Conservation (phyloP, 352 stramenopile genomes). For the Globisporangium canariense region DNA sequence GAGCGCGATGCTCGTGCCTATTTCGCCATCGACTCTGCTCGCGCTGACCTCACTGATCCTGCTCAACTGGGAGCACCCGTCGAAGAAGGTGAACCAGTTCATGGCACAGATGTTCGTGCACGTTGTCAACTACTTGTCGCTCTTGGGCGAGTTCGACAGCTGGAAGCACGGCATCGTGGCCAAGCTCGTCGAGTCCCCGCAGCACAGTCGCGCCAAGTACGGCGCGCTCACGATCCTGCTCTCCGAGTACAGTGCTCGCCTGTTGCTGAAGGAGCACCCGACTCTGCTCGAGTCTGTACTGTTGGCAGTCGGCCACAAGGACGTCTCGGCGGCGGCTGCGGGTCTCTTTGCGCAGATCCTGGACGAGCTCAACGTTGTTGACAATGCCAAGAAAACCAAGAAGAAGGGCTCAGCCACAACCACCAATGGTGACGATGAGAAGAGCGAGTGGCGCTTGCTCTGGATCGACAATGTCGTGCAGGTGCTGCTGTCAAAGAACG, state of each 20-base stretch:
- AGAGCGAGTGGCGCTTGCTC: conserved; percentile 33
- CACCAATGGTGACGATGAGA: conserved; percentile 17
- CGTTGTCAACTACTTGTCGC: conserved; percentile 59
- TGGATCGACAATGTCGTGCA: conserved; percentile 60
- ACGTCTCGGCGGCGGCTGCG: conserved; percentile 65
- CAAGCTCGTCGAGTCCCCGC: conserved; percentile 52
- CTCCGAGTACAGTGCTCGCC: conserved; percentile 33
- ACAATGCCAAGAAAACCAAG: conserved; percentile 24
- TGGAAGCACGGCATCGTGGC: conserved; percentile 50
- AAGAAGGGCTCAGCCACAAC: neutral
- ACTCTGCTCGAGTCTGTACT: conserved; percentile 56
- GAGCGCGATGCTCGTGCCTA: neutral
- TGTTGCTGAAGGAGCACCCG: conserved; percentile 43
- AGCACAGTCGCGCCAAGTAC: conserved; percentile 69
- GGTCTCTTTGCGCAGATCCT: conserved; percentile 72
- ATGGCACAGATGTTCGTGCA: conserved; percentile 80
- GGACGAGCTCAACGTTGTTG: conserved; percentile 26
- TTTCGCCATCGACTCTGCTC: conserved; percentile 37
- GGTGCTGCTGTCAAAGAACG: conserved; percentile 47
- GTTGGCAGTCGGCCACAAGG: conserved; percentile 59
- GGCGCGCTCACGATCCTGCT: conserved; percentile 59
- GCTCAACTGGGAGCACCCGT: conserved; percentile 83
- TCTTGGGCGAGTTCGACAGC: conserved; percentile 31
- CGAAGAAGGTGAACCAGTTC: conserved; percentile 85
- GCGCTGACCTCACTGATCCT: conserved; percentile 55